Conservation (phyloP, 2,329 filamentous ascomycete genomes). For the Ceratocystis variospora region DNA sequence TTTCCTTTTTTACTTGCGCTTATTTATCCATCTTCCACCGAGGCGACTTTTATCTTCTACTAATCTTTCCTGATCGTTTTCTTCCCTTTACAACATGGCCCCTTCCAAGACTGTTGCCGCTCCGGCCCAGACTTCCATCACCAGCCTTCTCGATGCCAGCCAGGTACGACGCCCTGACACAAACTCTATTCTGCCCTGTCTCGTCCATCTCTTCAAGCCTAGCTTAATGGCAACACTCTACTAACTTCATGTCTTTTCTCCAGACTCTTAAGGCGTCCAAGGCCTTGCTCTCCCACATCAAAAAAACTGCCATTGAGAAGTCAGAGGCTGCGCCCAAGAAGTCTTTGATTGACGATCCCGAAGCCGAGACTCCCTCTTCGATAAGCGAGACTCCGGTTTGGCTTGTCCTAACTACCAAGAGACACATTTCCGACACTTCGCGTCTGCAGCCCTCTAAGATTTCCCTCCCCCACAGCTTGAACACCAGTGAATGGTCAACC, state of each 20-base stretch:
- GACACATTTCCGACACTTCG: constrained; percentile 56
- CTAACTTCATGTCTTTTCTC: not conserved
- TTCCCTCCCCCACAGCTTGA: constrained; percentile 59
- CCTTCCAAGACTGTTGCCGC: constrained; percentile 15
- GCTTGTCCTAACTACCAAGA: constrained; percentile 51
- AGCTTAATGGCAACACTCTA: not conserved
- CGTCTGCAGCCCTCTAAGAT: constrained; percentile 77
- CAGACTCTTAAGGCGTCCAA: constrained; percentile 50
- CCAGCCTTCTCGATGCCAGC: constrained; percentile 8
- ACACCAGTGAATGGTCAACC: constrained; percentile 49
- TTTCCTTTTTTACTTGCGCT: not conserved
- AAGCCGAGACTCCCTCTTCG: constrained; percentile 26
- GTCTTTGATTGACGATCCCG: constrained; percentile 38
- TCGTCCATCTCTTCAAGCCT: not conserved
- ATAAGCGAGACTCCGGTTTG: constrained; percentile 42
- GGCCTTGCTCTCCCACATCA: constrained; percentile 48
- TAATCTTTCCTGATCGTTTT: constrained; percentile 1
- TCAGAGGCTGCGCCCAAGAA: constrained; percentile 37
- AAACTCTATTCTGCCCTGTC: not conserved
- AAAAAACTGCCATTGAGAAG: constrained; percentile 39
- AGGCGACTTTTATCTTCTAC: not conserved
- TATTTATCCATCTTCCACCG: not conserved
- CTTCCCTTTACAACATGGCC: constrained; percentile 9
- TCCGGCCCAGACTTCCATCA: constrained; percentile 12
- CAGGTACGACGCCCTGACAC: constrained; percentile 5